Conservation (phyloP, 805 yeast genomes). For the Spathaspora sp. region DNA sequence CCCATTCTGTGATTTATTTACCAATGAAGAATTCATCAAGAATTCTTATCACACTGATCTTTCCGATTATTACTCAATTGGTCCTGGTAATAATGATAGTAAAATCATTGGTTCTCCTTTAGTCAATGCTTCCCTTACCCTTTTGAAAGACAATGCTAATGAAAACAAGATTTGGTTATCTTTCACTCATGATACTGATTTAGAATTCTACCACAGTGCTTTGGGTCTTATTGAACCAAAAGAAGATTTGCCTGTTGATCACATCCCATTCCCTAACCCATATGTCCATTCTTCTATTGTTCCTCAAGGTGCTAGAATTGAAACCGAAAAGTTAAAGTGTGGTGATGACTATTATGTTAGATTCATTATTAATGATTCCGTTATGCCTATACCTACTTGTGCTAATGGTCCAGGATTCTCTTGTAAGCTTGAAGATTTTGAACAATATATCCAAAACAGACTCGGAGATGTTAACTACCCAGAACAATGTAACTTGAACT, state of each 20-base stretch:
- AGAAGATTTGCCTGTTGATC: constrained; percentile 41
- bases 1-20: constrained; percentile 63
- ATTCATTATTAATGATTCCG: constrained; percentile 38
- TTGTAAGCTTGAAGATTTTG: constrained; percentile 34
- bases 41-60: constrained; percentile 61
- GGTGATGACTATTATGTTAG: constrained; percentile 30
- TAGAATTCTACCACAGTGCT: constrained; percentile 60
- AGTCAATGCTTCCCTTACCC: constrained; percentile 46
- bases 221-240: constrained; percentile 52
- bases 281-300: constrained; percentile 40
- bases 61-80: constrained; percentile 55
- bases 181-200: constrained; percentile 73
- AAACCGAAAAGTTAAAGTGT: constrained; percentile 34
- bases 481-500: constrained; percentile 23
- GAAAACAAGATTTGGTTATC: constrained; percentile 58
- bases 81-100: constrained; percentile 59
- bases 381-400: constrained; percentile 31
- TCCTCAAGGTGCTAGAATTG: constrained; percentile 40
- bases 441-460: constrained; percentile 24
- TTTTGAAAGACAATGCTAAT: constrained; percentile 41
- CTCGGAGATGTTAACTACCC: constrained; percentile 22
- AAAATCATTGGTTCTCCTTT: constrained; percentile 59
- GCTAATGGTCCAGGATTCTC: constrained; percentile 41
- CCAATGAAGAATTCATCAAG: constrained; percentile 62
- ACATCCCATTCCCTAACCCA: constrained; percentile 44